Conservation (phyloP, 495 filamentous ascomycete genomes). For the Hypoxylon cercidicola region DNA sequence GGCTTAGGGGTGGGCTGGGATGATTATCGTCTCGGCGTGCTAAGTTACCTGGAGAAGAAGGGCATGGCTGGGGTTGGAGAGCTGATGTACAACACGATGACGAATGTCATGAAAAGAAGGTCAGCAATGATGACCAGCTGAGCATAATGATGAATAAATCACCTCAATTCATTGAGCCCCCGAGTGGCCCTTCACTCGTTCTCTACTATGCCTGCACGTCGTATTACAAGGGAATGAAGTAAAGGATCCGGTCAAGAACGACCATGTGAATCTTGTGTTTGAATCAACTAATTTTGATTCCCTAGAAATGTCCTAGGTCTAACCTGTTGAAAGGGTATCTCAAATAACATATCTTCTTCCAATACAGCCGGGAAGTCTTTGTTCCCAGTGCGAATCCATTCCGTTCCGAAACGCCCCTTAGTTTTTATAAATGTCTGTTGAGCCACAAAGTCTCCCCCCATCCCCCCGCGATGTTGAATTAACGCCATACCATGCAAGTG, state of each 20-base stretch:
- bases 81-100: slow-evolving; percentile 88
- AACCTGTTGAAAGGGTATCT: slow-evolving; percentile 52
- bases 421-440: slow-evolving; percentile 10
- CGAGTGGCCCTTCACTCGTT: not conserved
- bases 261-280: not conserved
- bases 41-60: slow-evolving; percentile 72
- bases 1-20: slow-evolving; percentile 76
- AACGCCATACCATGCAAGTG: slow-evolving; percentile 45
- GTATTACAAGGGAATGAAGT: not conserved
- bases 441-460: not conserved
- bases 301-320: slow-evolving; percentile 18
- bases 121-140: slow-evolving; percentile 24
- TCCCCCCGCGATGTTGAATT: slow-evolving; percentile 36
- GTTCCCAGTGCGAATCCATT: slow-evolving; percentile 9
- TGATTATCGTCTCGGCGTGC: slow-evolving; percentile 78
- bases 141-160: not conserved
- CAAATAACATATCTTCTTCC: slow-evolving; percentile 4
- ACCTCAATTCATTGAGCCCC: not conserved
- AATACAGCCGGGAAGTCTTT: not conserved
- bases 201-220: not conserved
- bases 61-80: slow-evolving; percentile 74
- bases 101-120: slow-evolving; percentile 65
- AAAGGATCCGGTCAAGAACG: not conserved
- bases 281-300: not conserved
- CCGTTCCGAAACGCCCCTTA: slow-evolving; percentile 29